phyloP scores from a whole-genome alignment of 177 flowering plant genomes.

The Tripterygium wilfordii region DNA sequence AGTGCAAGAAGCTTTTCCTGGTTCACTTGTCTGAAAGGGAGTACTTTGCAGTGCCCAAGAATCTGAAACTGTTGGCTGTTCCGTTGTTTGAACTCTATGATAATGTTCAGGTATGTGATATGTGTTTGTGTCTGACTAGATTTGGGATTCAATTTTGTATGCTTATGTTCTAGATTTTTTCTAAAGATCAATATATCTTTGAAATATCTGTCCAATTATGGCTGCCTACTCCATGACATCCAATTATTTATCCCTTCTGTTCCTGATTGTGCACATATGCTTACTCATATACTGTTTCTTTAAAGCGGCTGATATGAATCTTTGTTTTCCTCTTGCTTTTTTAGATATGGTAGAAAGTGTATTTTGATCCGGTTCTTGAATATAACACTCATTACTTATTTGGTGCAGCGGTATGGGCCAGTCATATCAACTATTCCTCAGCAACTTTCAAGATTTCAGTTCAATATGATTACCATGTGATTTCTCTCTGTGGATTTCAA shows the following conservation, averaged over 20 bases:
- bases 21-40: conserved; percentile 94
- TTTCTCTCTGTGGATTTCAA: too few species aligned
- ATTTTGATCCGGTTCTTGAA: too few species aligned
- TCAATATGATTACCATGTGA: conserved; percentile 81
- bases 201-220: too few species aligned
- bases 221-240: too few species aligned
- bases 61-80: conserved; percentile 91
- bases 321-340: too few species aligned
- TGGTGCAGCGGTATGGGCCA: conserved; percentile 86
- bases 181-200: too few species aligned
- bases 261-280: too few species aligned
- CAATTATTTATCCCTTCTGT: too few species aligned
- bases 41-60: conserved; percentile 96
- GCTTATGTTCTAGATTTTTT: too few species aligned
- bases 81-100: conserved; percentile 96
- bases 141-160: neutral
- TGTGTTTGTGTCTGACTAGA: neutral
- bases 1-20: conserved; percentile 89
- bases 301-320: too few species aligned
- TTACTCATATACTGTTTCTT: too few species aligned
- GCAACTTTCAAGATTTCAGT: conserved; percentile 93
- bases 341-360: too few species aligned
- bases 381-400: neutral
- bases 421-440: conserved; percentile 95
- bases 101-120: conserved; percentile 75